Evolutionary conservation across 2,329 filamentous ascomycete species (phyloP), one percentile per base, ranked within the genome.

Genomic region (Paecilomyces sp.): DNA sequence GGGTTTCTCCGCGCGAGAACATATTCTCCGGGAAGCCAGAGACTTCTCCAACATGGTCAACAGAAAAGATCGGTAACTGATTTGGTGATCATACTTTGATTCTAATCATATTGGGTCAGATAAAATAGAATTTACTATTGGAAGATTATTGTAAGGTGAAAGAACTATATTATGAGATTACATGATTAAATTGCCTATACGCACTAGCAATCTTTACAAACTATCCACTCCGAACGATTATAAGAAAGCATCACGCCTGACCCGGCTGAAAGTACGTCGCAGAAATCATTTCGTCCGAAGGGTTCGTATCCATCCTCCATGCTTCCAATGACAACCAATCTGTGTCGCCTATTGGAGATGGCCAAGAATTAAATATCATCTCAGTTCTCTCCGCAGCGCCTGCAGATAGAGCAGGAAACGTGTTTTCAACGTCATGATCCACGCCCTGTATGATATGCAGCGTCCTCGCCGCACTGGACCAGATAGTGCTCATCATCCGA

Each of bases 401-500:
- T 0, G 34, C 13, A 11, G 31, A 55, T 6, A 36, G 7, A 18
- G 12, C n/a, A 11, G 57, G 57, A 25, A 61, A 15, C 18, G 55
- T 54, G 28, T 59, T 51, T 9, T 61, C 54, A 13, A 61, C 51
- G 30, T 61, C 57, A 33, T 59, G 60, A 57, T 61, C 60, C 11
- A 61, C 57, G 9, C 60, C 60, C 18, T 61, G 57, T 55, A 61
- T 59, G 28, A 61, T 59, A 25, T 61, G 54, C 24, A 61, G 22
- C 24, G 57, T 61, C 50, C 60, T 54, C 50, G 33, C 55, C 12
- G 60, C 60, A n/a, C 60, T 59, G 2, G 60, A 59, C 60, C 60
- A 61, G 41, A 61, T 61, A 47, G 54, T 54, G 52, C 58, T 61
- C 60, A 61, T 61, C 51, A 59, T 61, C 11, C 57, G 57, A 51